Percentiles rank a stretch among this genome's conserved stretches.
Evolutionary conservation across 2,329 filamentous ascomycete genomes (phyloP).

Genomic region (Colletotrichum sp.): DNA sequence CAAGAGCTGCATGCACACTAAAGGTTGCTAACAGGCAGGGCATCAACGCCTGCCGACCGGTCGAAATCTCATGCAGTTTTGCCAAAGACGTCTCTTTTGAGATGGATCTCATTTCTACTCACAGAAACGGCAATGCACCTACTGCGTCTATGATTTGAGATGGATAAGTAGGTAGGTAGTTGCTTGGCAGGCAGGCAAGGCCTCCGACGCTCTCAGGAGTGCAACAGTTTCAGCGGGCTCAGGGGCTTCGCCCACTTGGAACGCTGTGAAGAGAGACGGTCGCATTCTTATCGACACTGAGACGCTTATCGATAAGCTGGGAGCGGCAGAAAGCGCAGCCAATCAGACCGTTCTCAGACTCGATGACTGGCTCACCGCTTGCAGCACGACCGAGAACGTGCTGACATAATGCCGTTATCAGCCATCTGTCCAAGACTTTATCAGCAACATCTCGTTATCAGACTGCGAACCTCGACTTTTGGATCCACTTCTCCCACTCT

Average conservation of each 20-base stretch:
- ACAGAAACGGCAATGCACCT: neutral
- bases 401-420: neutral
- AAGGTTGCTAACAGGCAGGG: neutral
- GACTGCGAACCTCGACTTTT: neutral
- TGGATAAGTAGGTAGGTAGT: neutral
- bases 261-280: neutral
- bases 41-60: neutral
- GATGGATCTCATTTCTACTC: fast-evolving
- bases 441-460: neutral
- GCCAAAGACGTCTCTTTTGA: neutral
- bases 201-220: neutral
- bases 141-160: neutral
- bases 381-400: neutral
- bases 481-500: neutral
- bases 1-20: neutral
- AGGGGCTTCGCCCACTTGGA: neutral
- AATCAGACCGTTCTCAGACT: neutral
- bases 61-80: neutral
- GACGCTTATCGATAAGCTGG: neutral
- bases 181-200: neutral
- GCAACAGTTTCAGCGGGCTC: neutral
- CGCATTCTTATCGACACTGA: neutral
- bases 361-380: neutral
- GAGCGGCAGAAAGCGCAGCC: neutral
- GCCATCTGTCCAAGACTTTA: neutral